These are phyloP conservation scores for Tuber borchii DNA, from an alignment of 495 filamentous ascomycete species.

Conservation along the genomic window DNA sequence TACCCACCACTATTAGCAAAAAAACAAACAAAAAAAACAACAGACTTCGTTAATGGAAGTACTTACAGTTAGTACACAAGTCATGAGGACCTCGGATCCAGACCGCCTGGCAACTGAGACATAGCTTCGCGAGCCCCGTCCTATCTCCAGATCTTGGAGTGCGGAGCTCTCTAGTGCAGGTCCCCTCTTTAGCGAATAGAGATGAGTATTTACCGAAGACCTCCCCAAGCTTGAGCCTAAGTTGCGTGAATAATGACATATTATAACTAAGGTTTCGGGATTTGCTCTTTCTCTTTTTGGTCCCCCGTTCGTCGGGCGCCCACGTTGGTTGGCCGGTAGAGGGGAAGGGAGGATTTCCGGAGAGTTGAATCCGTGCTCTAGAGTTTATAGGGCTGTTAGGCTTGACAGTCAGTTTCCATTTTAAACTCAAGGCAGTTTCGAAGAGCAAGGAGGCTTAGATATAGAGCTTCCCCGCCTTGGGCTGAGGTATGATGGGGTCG, in stretches of 20 bases:
- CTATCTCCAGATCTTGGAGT: not conserved
- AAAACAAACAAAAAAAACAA: too few relatives aligned
- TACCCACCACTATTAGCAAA: not conserved
- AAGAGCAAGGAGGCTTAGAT: not conserved
- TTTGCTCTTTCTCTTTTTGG: not conserved
- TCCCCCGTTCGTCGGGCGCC: not conserved
- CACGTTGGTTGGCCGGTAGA: not conserved
- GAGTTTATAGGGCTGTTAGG: not conserved
- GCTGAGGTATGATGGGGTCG: too few relatives aligned
- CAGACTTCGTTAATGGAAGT: not conserved
- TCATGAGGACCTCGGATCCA: not conserved
- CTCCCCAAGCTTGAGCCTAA: not conserved
- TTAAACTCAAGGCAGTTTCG: not conserved
- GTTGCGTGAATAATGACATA: not conserved
- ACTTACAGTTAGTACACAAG: not conserved
- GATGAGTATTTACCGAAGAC: not conserved
- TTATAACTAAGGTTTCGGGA: not conserved
- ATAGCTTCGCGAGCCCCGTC: not conserved
- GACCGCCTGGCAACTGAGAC: not conserved
- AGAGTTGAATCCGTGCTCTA: not conserved
- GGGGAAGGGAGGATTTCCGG: not conserved
- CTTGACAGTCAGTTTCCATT: not conserved
- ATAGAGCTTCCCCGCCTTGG: not conserved
- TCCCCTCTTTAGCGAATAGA: not conserved
- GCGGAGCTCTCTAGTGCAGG: too few relatives aligned